phyloP scores from a whole-genome alignment of 768 basidiomycete genomes.

The Pluteus cervinus region DNA sequence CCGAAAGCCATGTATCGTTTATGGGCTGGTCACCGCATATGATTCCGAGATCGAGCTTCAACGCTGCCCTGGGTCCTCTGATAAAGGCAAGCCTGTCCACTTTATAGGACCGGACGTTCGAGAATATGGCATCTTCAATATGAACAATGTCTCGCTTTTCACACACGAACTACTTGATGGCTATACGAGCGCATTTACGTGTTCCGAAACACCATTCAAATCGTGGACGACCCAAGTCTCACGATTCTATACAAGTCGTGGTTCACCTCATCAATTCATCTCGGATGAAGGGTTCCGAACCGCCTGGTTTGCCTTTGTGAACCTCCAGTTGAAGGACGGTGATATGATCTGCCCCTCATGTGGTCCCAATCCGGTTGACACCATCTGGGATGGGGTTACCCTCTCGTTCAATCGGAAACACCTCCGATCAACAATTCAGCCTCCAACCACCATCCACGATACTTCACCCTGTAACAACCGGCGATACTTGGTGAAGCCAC shows the following conservation, averaged over 20 bases:
- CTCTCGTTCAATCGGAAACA: constrained; percentile 23
- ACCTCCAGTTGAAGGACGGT: constrained; percentile 12
- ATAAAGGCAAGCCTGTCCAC: no score
- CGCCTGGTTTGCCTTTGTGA: constrained; percentile 26
- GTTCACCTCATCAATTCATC: constrained; percentile 16
- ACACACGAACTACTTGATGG: constrained; percentile 27
- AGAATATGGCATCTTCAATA: constrained; percentile 25
- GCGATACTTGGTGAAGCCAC: no score
- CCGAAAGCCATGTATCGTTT: no score
- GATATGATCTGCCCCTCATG: constrained; percentile 22
- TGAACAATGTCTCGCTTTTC: constrained; percentile 23
- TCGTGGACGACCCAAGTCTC: constrained; percentile 17
- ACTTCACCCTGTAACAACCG: no score
- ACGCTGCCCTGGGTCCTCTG: no score
- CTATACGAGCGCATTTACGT: constrained; percentile 23
- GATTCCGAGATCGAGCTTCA: no score
- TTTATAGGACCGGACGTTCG: constrained; percentile 25
- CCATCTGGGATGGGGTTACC: constrained; percentile 28
- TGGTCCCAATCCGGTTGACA: constrained; percentile 19
- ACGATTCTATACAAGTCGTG: constrained; percentile 13
- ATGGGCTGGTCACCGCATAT: no score
- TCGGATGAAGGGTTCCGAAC: constrained; percentile 20
- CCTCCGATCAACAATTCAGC: constrained; percentile 14
- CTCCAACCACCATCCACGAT: no score
- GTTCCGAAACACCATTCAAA: constrained; percentile 29